Evolutionary conservation across 352 stramenopile genomes (phyloP), one percentile per base, ranked within the genome.

Genomic region (Phytopythium oedochilum): DNA sequence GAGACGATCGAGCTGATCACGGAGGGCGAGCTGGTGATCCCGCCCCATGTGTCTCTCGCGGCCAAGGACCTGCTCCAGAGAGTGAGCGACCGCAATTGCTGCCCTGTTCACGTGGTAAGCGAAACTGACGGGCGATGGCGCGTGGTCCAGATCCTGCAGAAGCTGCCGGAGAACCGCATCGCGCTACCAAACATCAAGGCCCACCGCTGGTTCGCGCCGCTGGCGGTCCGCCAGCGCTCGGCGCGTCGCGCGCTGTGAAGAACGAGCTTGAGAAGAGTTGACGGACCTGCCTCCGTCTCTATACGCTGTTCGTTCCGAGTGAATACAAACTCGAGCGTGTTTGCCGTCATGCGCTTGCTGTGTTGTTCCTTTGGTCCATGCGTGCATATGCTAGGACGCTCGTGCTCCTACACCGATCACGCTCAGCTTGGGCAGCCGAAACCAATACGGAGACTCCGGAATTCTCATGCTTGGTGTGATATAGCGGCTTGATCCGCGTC

Each of bases 1-100:
- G 89, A 97, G 20, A 99, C 97, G 26, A 98, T 99, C 54, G 74
- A 97, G 38, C 76, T 93, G 36, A 99, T 99, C 65, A 94, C 83
- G 2, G 85, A 96, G 28, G 93, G 78, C 9, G 54, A 70, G 20
- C 71, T 90, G 23, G 58, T 61, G n/a, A 62, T 92, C 25, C 82
- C 84, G 11, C 73, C 82, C 0, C 77, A 87, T 51, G 74, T 94
- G 20, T 92, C 84, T 10, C 60, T 81, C 10, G 68, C 75, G 4
- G 84, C 84, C 17, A 88, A 83, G 45, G 82, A 94, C 48, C 62
- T 94, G 25, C 86, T 94, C 25, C 73, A 64, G 29, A 62, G 69
- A 57, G 83, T 91, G 22, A 31, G 48, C 8, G 34, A 20, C 8
- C 15, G 1, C 26, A 18, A 5, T 8, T 23, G n/a, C 7, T 38